These are phyloP conservation scores for Malus hybrid DNA, from an alignment of 331 rosid genomes.

Conservation along the genomic window DNA sequence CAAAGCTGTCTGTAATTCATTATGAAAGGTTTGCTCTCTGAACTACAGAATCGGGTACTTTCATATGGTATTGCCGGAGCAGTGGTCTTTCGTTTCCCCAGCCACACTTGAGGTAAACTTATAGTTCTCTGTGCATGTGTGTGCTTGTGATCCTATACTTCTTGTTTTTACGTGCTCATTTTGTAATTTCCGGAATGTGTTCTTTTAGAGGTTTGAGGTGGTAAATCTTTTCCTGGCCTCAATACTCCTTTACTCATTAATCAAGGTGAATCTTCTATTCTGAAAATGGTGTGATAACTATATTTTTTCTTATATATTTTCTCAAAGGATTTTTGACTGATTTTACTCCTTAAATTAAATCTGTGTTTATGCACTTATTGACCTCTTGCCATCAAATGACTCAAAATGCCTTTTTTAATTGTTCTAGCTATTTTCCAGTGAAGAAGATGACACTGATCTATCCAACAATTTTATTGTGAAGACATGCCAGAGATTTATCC, in stretches of 20 bases:
- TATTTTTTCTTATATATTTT: neutral
- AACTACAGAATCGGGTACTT: constrained; percentile 74
- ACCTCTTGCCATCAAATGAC: neutral
- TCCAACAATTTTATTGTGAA: constrained; percentile 81
- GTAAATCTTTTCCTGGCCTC: constrained; percentile 83
- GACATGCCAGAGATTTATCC: constrained; percentile 80
- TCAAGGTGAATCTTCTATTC: constrained; percentile 54
- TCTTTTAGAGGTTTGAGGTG: constrained; percentile 70
- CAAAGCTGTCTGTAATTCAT: neutral
- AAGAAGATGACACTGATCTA: constrained; percentile 78
- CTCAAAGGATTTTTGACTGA: neutral
- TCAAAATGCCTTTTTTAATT: constrained; percentile 3
- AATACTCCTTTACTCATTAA: constrained; percentile 66
- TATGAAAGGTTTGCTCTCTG: constrained; percentile 11
- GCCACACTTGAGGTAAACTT: constrained; percentile 48
- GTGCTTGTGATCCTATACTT: neutral
- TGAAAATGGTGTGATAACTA: neutral
- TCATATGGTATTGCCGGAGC: constrained; percentile 93
- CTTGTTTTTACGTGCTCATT: neutral
- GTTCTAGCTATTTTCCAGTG: constrained; percentile 59
- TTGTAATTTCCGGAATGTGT: constrained; percentile 1
- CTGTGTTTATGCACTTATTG: neutral
- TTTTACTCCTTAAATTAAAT: neutral
- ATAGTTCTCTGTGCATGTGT: constrained; percentile 4
- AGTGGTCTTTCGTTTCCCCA: constrained; percentile 45